These are phyloP conservation scores for Curvularia eragrostidis DNA, from an alignment of 2,329 filamentous ascomycete species.

Conservation along the genomic window DNA sequence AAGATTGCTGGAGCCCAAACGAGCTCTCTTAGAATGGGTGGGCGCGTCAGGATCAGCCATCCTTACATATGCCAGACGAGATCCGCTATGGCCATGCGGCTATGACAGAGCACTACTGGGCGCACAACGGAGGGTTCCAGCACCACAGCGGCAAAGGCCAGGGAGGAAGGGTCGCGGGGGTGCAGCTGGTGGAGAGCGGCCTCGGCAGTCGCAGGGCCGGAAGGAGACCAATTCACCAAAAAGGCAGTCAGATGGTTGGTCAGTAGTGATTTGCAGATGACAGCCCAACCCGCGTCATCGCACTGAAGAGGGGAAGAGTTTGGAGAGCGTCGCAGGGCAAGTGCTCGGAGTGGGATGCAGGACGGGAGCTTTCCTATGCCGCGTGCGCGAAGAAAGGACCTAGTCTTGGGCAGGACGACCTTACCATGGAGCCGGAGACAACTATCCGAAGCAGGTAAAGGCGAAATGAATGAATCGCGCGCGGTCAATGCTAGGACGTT, in stretches of 20 bases:
- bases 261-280: constrained; percentile 33
- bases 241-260: constrained; percentile 39
- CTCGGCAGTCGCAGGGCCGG: constrained; percentile 43
- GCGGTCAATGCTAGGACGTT: constrained; percentile 45
- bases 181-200: constrained; percentile 33
- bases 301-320: constrained; percentile 42
- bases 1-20: constrained; percentile 48
- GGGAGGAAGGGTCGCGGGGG: constrained; percentile 30
- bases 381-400: constrained; percentile 38
- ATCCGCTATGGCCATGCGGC: constrained; percentile 52
- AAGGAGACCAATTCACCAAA: constrained; percentile 37
- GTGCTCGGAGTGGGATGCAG: constrained; percentile 37
- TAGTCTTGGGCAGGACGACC: constrained; percentile 38
- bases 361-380: constrained; percentile 42
- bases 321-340: constrained; percentile 47
- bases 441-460: constrained; percentile 46
- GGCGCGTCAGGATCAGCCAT: constrained; percentile 51
- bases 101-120: constrained; percentile 32
- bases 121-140: constrained; percentile 28
- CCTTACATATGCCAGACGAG: constrained; percentile 45
- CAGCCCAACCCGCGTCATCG: constrained; percentile 48
- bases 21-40: constrained; percentile 45
- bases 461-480: constrained; percentile 34
- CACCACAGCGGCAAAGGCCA: constrained; percentile 39
- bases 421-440: constrained; percentile 50